Percentiles rank a stretch among this genome's conserved stretches.
phyloP scores from a whole-genome alignment of 1,139 yeast genomes.

The Yamadazyma pseudoaaseri region DNA sequence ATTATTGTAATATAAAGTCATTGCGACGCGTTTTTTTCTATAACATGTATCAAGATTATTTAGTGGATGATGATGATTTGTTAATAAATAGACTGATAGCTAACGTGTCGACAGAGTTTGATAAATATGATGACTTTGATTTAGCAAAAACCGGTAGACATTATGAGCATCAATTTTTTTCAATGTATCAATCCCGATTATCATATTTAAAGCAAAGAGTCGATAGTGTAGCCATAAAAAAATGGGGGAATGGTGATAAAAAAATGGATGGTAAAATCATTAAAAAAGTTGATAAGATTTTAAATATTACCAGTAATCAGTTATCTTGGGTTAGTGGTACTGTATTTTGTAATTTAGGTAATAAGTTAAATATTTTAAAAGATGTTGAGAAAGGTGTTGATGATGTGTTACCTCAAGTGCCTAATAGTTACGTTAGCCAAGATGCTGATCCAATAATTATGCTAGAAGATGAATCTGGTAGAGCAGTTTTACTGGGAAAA shows the following conservation, averaged over 20 bases:
- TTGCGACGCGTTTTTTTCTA: background rate
- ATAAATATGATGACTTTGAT: constrained; percentile 18
- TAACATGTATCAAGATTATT: constrained; percentile 10
- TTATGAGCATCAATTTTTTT: constrained; percentile 71
- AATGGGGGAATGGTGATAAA: constrained; percentile 49
- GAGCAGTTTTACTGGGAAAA: constrained; percentile 73
- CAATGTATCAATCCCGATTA: constrained; percentile 69
- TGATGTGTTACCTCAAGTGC: constrained; percentile 46
- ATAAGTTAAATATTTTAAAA: constrained; percentile 78
- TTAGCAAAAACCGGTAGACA: constrained; percentile 34
- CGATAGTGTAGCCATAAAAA: constrained; percentile 37
- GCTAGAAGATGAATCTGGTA: constrained; percentile 93
- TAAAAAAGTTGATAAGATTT: constrained; percentile 56
- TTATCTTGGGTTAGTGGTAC: constrained; percentile 93
- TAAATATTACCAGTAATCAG: constrained; percentile 69
- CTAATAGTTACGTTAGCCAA: constrained; percentile 25
- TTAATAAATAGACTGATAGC: background rate
- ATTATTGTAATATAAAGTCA: background rate
- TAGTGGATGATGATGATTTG: constrained; percentile 1
- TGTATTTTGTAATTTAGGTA: constrained; percentile 76
- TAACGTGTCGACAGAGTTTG: constrained; percentile 11
- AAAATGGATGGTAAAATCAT: constrained; percentile 34
- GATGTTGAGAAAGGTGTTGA: constrained; percentile 69
- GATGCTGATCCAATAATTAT: constrained; percentile 47
- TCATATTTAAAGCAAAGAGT: constrained; percentile 54